These are phyloP conservation scores for Rhodosporidiobolus odoratus DNA, from an alignment of 768 basidiomycete genomes.

Conservation along the genomic window DNA sequence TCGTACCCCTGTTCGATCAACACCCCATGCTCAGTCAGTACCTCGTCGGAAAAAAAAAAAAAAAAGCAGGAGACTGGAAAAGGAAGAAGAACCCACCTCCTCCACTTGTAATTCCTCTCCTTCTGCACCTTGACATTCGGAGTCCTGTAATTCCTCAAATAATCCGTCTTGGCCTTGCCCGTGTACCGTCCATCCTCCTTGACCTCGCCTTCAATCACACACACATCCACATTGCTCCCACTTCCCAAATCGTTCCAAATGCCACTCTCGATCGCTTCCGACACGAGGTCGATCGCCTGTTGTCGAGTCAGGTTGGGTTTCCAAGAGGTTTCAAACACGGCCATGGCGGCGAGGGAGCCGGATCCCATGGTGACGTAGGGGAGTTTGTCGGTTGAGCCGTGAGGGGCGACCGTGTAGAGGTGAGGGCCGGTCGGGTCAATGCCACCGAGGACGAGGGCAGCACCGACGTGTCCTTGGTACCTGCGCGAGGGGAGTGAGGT, in stretches of 20 bases:
- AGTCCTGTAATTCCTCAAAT: conserved; percentile 87
- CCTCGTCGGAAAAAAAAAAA: too few relatives aligned
- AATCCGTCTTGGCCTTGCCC: conserved; percentile 67
- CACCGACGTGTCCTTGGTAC: conserved; percentile 88
- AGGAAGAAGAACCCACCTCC: conserved; percentile 14
- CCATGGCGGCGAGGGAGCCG: conserved; percentile 94
- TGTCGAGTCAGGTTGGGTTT: conserved; percentile 74
- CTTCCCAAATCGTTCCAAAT: conserved; percentile 99
- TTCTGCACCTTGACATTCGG: conserved; percentile 65
- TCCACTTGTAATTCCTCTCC: conserved; percentile 42
- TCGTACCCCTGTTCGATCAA: too few relatives aligned
- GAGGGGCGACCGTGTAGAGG: conserved; percentile 90
- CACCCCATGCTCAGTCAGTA: too few relatives aligned
- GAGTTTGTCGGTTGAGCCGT: conserved; percentile 96
- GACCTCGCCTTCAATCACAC: conserved; percentile 65
- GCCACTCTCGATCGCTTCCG: conserved; percentile 82
- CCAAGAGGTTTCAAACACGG: conserved; percentile 88
- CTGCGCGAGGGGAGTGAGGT: conserved; percentile 49
- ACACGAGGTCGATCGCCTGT: conserved; percentile 75
- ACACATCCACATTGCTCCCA: conserved; percentile 96
- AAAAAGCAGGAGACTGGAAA: too few relatives aligned
- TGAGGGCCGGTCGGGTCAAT: conserved; percentile 92
- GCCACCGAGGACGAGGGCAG: conserved; percentile 91
- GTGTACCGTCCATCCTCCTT: conserved; percentile 43
- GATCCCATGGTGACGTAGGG: conserved; percentile 99